These are phyloP conservation scores for Fragaria vesca DNA, from an alignment of 306 rosid genomes.

Conservation along the genomic window DNA sequence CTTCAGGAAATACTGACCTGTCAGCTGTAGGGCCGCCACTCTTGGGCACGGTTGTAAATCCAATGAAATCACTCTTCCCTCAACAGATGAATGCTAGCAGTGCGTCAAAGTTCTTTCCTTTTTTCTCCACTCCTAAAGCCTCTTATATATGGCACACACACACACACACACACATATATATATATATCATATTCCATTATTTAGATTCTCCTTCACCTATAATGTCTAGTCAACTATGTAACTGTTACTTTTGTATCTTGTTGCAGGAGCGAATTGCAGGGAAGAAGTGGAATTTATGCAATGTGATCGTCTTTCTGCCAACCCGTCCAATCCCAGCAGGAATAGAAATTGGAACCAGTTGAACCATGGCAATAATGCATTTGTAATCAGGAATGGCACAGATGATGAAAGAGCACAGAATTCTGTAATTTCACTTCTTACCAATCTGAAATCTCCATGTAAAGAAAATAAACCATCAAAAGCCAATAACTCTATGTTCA, in stretches of 20 bases:
- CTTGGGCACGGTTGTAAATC: constrained; percentile 36
- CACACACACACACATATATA: not conserved
- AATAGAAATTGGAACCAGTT: constrained; percentile 36
- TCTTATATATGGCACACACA: constrained; percentile 13
- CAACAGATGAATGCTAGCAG: constrained; percentile 43
- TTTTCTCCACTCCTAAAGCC: constrained; percentile 9
- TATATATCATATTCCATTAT: not conserved
- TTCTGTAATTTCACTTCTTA: constrained; percentile 31
- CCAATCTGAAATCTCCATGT: constrained; percentile 27
- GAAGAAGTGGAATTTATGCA: constrained; percentile 34
- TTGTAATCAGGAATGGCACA: constrained; percentile 30
- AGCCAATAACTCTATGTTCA: constrained; percentile 27
- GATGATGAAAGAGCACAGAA: constrained; percentile 35
- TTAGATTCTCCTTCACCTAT: constrained; percentile 14
- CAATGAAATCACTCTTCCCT: constrained; percentile 36
- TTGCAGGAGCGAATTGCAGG: constrained; percentile 35
- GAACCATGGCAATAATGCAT: constrained; percentile 33
- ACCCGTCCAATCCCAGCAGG: constrained; percentile 23
- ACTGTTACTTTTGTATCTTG: constrained; percentile 21
- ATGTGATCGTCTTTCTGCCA: constrained; percentile 24
- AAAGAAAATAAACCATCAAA: constrained; percentile 16
- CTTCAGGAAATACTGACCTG: constrained; percentile 35
- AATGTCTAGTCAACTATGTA: constrained; percentile 24
- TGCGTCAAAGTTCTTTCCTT: constrained; percentile 38
- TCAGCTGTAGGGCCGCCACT: constrained; percentile 39